Evolutionary conservation across 345 rosid species (phyloP).

Genomic region (Brassica incana): DNA sequence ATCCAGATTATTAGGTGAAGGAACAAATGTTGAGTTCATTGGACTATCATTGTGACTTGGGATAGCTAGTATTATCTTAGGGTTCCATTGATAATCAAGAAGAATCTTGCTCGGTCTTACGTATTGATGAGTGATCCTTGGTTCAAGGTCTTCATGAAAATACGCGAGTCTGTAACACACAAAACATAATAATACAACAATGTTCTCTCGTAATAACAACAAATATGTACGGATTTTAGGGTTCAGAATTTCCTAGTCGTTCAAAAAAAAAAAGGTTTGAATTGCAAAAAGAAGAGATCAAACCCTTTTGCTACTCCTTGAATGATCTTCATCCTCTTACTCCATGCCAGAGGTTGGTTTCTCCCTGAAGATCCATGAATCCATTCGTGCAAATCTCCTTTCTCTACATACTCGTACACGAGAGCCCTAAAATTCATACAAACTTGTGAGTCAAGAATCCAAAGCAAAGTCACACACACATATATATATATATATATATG

Average conservation of each 20-base stretch:
- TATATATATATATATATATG: too few relatives aligned
- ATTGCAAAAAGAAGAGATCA: neutral
- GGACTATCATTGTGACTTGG: slow-evolving; percentile 21
- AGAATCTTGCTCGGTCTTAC: slow-evolving; percentile 66
- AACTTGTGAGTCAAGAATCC: neutral
- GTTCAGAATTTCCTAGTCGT: too few relatives aligned
- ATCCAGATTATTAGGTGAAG: slow-evolving; percentile 30
- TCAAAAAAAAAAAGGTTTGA: too few relatives aligned
- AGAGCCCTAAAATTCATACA: slow-evolving; percentile 52
- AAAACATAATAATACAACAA: slow-evolving; percentile 7
- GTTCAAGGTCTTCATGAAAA: slow-evolving; percentile 72
- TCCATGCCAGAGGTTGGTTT: slow-evolving; percentile 57
- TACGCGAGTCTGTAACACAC: slow-evolving; percentile 59
- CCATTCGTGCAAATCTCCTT: slow-evolving; percentile 77
- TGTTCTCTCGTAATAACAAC: too few relatives aligned
- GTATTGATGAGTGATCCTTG: slow-evolving; percentile 54
- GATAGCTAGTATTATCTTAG: slow-evolving; percentile 54
- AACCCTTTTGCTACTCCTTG: slow-evolving; percentile 84
- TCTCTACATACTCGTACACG: slow-evolving; percentile 63
- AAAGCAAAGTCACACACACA: slow-evolving; percentile 9
- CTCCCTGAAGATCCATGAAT: slow-evolving; percentile 58
- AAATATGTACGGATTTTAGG: too few relatives aligned
- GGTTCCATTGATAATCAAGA: slow-evolving; percentile 75
- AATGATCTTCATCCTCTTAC: slow-evolving; percentile 56
- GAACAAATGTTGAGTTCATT: neutral